phyloP scores from a whole-genome alignment of 129 eudicot species.

The Arctium minus region DNA sequence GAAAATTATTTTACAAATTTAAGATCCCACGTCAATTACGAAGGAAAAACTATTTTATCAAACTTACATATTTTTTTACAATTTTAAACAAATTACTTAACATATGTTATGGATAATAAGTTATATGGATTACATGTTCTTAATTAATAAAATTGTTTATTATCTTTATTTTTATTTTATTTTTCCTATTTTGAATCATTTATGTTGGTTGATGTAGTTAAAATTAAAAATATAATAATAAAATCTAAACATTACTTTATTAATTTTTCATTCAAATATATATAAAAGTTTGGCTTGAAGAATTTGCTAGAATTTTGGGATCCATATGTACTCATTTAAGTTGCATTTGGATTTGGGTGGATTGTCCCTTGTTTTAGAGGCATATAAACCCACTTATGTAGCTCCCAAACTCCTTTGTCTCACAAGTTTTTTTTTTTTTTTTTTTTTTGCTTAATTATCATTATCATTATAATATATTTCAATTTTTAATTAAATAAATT shows the following conservation, averaged over 20 bases:
- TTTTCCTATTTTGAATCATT: too few species aligned
- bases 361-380: conserved; percentile 13
- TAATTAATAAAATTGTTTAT: too few species aligned
- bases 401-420: conserved; percentile 2
- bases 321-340: not conserved
- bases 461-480: not conserved
- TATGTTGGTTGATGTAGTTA: not conserved
- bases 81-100: not conserved
- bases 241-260: not conserved
- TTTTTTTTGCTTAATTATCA: not conserved
- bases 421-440: not conserved
- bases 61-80: not conserved
- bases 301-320: not conserved
- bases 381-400: not conserved
- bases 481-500: not conserved
- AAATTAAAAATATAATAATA: not conserved
- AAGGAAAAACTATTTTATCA: too few species aligned
- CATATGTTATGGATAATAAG: not conserved
- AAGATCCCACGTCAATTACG: too few species aligned
- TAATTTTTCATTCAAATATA: not conserved
- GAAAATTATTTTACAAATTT: too few species aligned
- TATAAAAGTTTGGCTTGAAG: not conserved
- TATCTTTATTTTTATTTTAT: too few species aligned
- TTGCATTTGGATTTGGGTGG: conserved; percentile 11
- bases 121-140: too few species aligned